phyloP scores from a whole-genome alignment of 2,329 filamentous ascomycete species.

The Zymoseptoria crescenta region DNA sequence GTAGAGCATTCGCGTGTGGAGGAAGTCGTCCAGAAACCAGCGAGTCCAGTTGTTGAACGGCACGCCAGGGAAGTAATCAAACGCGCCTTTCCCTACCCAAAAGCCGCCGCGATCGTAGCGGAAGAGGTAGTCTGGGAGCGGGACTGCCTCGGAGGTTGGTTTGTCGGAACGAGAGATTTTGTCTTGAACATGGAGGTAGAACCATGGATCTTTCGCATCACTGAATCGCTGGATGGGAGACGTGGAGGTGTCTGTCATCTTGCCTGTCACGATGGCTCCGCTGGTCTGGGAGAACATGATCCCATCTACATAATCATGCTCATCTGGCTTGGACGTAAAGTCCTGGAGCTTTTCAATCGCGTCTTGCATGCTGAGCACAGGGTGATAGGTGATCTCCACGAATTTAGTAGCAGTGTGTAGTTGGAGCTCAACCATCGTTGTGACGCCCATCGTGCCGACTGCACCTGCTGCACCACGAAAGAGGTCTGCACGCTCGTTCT shows the following conservation, averaged over 20 bases:
- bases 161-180: slow-evolving; percentile 36
- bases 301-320: slow-evolving; percentile 46
- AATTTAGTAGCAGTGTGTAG: slow-evolving; percentile 40
- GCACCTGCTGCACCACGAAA: slow-evolving; percentile 59
- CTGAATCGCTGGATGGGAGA: slow-evolving; percentile 31
- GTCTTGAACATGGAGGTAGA: slow-evolving; percentile 39
- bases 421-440: slow-evolving; percentile 48
- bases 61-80: slow-evolving; percentile 53
- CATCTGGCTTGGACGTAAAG: slow-evolving; percentile 29
- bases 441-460: slow-evolving; percentile 59
- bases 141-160: slow-evolving; percentile 48
- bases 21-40: slow-evolving; percentile 52
- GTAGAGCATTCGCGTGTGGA: slow-evolving; percentile 59
- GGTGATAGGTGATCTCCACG: slow-evolving; percentile 44
- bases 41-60: slow-evolving; percentile 60
- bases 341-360: slow-evolving; percentile 36
- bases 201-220: slow-evolving; percentile 43
- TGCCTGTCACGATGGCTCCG: slow-evolving; percentile 39
- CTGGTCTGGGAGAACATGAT: slow-evolving; percentile 40
- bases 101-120: slow-evolving; percentile 63
- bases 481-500: slow-evolving; percentile 49
- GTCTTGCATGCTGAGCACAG: slow-evolving; percentile 35
- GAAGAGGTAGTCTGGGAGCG: slow-evolving; percentile 60
- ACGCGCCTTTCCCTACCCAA: slow-evolving; percentile 58
- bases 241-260: slow-evolving; percentile 30